Base-by-base conservation (phyloP, 176 grass and related monocot species). In the Raddia distichophylla region DNA sequence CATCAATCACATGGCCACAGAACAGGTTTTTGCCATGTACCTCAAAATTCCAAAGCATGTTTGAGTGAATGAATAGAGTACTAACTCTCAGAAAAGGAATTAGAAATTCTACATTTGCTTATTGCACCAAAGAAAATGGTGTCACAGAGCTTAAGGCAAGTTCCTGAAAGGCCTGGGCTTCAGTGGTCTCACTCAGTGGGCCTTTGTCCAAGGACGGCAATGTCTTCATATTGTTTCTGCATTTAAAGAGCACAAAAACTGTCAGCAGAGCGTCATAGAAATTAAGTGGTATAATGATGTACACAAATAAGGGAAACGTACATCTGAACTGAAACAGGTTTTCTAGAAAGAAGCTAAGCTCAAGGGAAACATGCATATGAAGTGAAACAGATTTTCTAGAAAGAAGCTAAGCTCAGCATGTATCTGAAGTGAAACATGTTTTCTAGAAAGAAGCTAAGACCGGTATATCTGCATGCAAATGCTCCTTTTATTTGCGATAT, bases 121-220 rank as follows among this genome's bases (percentile, higher is more conserved):
- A 89, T 76, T 85, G 50, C 59, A 73, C 52, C 49, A 8, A 89
- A 77, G 34, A 4, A 76, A 81, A 71, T 80, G 6, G 14, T 53
- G 64, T 49, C 12, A 82, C 12, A 10, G 8, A 71, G 71, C 20
- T 27, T 79, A 9, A 87, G 68, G n/a, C 20, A 22, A 44, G 42
- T 58, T 78, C 42, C 60, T 7, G 27, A 14, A 3, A 60, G 18
- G 7, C 22, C 44, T 42, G 37, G 43, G 12, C 80, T 73, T 63
- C 74, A 58, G 12, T 58, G 50, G 15, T 56, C 17, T 89, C 81
- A 89, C 74, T 97, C 94, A 10, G 76, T 67, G 15, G 88, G 94
- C 78, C 91, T 91, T n/a, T n/a, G n/a, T n/a, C n/a, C n/a, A n/a
- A n/a, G n/a, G n/a, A n/a, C n/a, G n/a, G n/a, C n/a, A n/a, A n/a